Conservation (phyloP, 2,329 filamentous ascomycete genomes). For the Pseudogymnoascus sp. region DNA sequence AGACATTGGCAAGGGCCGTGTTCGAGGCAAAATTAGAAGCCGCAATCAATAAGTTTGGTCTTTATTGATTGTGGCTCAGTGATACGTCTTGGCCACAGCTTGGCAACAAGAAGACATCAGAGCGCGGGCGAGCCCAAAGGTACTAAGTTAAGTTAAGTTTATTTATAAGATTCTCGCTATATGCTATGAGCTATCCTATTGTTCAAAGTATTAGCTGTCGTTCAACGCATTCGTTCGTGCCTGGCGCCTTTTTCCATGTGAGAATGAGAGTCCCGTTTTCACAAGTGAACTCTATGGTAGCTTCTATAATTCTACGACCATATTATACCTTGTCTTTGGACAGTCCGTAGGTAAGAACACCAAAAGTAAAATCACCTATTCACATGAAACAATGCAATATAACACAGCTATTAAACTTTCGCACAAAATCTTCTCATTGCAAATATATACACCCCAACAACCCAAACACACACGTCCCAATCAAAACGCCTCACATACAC, state of each 20-base stretch:
- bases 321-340: background rate
- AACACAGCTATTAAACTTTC: background rate
- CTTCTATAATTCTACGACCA: background rate
- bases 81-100: background rate
- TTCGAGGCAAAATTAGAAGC: background rate
- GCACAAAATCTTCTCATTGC: conserved; percentile 7
- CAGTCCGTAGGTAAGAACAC: background rate
- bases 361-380: background rate
- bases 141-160: no score
- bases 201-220: no score
- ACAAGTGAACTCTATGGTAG: no score
- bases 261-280: no score
- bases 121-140: no score
- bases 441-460: conserved; percentile 8
- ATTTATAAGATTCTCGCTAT: no score
- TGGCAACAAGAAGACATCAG: no score
- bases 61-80: background rate
- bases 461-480: background rate
- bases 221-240: no score
- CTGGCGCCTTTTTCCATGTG: no score
- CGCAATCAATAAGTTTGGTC: background rate
- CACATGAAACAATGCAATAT: background rate
- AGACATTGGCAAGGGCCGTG: background rate
- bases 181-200: no score
- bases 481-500: conserved; percentile 1